A percentile compares a stretch with the other conserved stretches of the same genome.
phyloP scores from a whole-genome alignment of 2,329 filamentous ascomycete genomes.

The Helminthosporium solani region DNA sequence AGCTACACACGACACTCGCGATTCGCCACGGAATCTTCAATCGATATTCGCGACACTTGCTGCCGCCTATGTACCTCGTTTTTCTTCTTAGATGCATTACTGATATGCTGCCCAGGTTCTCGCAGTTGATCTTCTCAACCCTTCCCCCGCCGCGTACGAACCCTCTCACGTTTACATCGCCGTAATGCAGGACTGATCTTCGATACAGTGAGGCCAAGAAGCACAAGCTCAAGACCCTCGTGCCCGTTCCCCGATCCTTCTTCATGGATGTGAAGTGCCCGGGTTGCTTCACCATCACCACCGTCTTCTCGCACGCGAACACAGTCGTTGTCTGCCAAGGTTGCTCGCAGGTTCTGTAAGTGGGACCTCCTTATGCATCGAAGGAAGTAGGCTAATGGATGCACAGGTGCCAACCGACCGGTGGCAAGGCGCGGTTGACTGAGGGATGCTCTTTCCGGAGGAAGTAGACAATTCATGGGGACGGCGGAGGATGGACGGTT shows the following conservation, averaged over 20 bases:
- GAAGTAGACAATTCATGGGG: slow-evolving; percentile 72
- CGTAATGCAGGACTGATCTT: slow-evolving; percentile 28
- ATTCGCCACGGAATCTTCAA: slow-evolving; percentile 33
- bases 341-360: slow-evolving; percentile 89
- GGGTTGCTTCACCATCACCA: slow-evolving; percentile 99
- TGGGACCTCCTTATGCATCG: slow-evolving; percentile 9
- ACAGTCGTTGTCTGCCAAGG: slow-evolving; percentile 99
- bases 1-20: slow-evolving; percentile 37
- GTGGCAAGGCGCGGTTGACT: slow-evolving; percentile 97
- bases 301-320: slow-evolving; percentile 99
- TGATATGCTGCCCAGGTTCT: slow-evolving; percentile 71
- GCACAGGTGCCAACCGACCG: slow-evolving; percentile 84
- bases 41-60: slow-evolving; percentile 15
- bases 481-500: slow-evolving; percentile 36
- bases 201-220: slow-evolving; percentile 79
- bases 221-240: slow-evolving; percentile 99
- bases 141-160: slow-evolving; percentile 74
- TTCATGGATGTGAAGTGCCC: slow-evolving; percentile 99
- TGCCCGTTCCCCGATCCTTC: slow-evolving; percentile 96
- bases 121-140: slow-evolving; percentile 99
- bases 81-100: slow-evolving; percentile 14
- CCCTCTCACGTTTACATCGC: slow-evolving; percentile 8
- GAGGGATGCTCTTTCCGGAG: slow-evolving; percentile 99
- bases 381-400: slow-evolving; percentile 25
- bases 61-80: slow-evolving; percentile 6